Conservation (phyloP, 306 rosid species). For the Trichosanthes truncata region DNA sequence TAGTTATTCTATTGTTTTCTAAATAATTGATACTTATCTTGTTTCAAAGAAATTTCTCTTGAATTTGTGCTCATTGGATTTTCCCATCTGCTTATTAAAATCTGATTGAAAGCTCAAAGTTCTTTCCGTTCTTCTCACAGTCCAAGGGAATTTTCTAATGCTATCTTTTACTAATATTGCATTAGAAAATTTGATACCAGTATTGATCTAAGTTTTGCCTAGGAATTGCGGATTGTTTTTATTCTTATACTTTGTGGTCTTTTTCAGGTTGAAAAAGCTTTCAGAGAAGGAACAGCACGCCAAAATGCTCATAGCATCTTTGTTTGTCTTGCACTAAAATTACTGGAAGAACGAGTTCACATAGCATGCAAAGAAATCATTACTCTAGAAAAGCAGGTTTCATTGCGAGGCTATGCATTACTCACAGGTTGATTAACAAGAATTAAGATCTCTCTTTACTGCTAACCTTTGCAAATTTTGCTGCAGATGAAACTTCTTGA, state of each 20-base stretch:
- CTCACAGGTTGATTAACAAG: constrained; percentile 1
- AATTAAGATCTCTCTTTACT: constrained; percentile 6
- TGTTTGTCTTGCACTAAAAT: constrained; percentile 85
- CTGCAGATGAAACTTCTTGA: constrained; percentile 92
- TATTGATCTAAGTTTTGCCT: neutral
- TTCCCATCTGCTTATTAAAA: neutral
- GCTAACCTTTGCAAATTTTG: constrained; percentile 21
- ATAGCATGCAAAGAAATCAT: constrained; percentile 97
- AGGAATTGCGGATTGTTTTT: neutral
- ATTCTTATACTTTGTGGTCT: neutral
- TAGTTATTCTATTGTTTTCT: neutral
- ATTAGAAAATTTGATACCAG: neutral
- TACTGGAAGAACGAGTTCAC: constrained; percentile 95
- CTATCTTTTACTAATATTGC: neutral
- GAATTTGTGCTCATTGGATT: neutral
- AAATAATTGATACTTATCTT: neutral
- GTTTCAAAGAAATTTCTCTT: neutral
- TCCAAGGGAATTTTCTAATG: neutral
- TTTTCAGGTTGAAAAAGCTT: constrained; percentile 93
- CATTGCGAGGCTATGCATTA: constrained; percentile 22
- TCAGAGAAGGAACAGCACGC: constrained; percentile 99
- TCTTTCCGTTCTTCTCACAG: neutral
- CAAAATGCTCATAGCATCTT: constrained; percentile 99
- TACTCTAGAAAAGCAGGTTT: constrained; percentile 91
- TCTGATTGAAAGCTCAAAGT: neutral